These are phyloP conservation scores for Pinus albicaulis DNA, from an alignment of 75 land plant species.

Conservation along the genomic window DNA sequence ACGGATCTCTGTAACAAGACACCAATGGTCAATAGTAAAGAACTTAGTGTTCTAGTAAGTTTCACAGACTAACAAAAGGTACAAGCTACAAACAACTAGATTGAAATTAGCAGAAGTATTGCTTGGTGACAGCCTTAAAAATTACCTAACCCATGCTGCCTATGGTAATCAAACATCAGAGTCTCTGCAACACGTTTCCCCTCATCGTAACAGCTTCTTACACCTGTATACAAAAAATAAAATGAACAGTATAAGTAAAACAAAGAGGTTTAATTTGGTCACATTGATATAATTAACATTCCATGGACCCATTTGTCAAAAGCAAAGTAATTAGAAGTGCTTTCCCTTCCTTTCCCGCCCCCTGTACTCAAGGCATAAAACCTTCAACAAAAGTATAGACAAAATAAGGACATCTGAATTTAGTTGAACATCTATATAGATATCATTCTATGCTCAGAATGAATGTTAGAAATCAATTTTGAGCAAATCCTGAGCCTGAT, in stretches of 20 bases:
- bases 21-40: conserved; percentile 1
- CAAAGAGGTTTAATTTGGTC: neutral
- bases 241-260: neutral
- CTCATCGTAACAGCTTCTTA: conserved; percentile 51
- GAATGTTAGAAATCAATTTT: neutral
- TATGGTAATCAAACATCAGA: conserved; percentile 45
- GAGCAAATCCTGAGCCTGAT: too few species aligned
- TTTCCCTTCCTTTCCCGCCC: neutral
- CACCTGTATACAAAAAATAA: conserved; percentile 20
- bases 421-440: neutral
- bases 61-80: neutral
- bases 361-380: neutral
- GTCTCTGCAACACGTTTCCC: conserved; percentile 58
- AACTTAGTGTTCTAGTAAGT: neutral
- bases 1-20: conserved; percentile 58
- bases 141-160: conserved; percentile 32
- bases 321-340: neutral
- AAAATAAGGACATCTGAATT: neutral
- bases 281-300: neutral
- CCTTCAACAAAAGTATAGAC: neutral
- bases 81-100: neutral
- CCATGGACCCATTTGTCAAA: neutral
- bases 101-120: neutral
- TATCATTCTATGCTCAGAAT: neutral
- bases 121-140: neutral